Conservation (phyloP, 2,329 filamentous ascomycete species). For the Monilinia fructigena region DNA sequence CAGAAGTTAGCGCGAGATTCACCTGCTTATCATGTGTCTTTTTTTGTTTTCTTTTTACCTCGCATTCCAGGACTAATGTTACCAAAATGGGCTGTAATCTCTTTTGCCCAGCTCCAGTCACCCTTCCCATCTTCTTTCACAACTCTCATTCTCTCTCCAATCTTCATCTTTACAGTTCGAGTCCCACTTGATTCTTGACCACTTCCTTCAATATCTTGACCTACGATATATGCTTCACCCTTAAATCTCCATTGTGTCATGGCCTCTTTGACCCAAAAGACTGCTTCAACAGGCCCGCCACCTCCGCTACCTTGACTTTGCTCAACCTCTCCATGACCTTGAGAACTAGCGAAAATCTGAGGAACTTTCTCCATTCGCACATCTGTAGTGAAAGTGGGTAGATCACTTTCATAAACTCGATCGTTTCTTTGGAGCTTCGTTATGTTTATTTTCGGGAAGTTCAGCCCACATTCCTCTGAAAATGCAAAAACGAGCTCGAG, state of each 20-base stretch:
- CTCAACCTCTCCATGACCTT: conserved; percentile 46
- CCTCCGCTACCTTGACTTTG: conserved; percentile 55
- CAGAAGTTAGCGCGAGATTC: neutral
- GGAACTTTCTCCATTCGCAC: conserved; percentile 79
- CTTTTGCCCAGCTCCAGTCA: conserved; percentile 69
- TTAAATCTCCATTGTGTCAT: conserved; percentile 82
- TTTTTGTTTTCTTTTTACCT: conserved; percentile 46
- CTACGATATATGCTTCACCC: conserved; percentile 74
- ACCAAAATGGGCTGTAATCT: conserved; percentile 85
- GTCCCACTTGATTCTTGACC: conserved; percentile 52
- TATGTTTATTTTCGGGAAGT: conserved; percentile 69
- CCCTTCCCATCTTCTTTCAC: conserved; percentile 41
- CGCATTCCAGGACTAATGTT: conserved; percentile 81
- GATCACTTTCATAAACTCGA: conserved; percentile 68
- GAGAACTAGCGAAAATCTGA: conserved; percentile 61
- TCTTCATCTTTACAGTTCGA: conserved; percentile 56
- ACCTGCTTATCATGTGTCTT: neutral
- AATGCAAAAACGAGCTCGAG: conserved; percentile 75
- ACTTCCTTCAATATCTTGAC: conserved; percentile 59
- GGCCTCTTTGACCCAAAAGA: conserved; percentile 73
- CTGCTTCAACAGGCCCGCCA: conserved; percentile 73
- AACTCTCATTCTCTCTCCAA: conserved; percentile 63
- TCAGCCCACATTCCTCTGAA: conserved; percentile 81
- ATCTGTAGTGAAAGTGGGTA: conserved; percentile 84
- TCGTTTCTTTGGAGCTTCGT: conserved; percentile 75